A percentile compares a stretch with the other conserved stretches of the same genome.
Conservation (phyloP, 2,329 filamentous ascomycete species). For the Epichloe baconii region DNA sequence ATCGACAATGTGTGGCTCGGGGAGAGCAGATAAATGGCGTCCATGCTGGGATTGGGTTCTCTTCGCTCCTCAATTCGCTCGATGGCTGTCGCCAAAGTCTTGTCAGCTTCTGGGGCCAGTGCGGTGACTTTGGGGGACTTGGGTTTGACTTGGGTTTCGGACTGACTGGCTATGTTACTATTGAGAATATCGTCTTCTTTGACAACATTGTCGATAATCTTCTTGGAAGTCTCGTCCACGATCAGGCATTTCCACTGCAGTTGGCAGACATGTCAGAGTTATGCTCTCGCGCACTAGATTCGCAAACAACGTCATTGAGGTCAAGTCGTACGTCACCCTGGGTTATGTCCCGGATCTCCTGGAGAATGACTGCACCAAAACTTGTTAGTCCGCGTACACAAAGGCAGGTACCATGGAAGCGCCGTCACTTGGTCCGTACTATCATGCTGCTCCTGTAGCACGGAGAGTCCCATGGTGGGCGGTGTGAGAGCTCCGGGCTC, state of each 20-base stretch:
- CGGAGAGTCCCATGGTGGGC: slow-evolving; percentile 66
- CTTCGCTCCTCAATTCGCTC: slow-evolving; percentile 84
- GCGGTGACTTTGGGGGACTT: slow-evolving; percentile 1
- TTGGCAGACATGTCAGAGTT: background rate
- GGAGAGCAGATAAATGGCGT: slow-evolving; percentile 89
- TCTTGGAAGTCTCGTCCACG: slow-evolving; percentile 70
- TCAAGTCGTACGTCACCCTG: slow-evolving; percentile 56
- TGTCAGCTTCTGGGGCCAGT: slow-evolving; percentile 4
- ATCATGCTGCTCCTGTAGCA: slow-evolving; percentile 68
- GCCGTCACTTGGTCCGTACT: slow-evolving; percentile 12
- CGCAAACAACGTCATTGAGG: background rate
- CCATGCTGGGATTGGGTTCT: slow-evolving; percentile 74
- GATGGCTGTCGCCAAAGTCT: slow-evolving; percentile 52
- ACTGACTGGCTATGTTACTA: slow-evolving; percentile 84
- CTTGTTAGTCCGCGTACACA: background rate
- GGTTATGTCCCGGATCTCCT: slow-evolving; percentile 59
- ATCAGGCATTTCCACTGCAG: slow-evolving; percentile 91
- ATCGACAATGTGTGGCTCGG: slow-evolving; percentile 78
- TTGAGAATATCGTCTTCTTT: slow-evolving; percentile 97
- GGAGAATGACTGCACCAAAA: slow-evolving; percentile 19
- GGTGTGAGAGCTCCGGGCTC: slow-evolving; percentile 8
- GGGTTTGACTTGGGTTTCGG: background rate
- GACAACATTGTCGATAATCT: slow-evolving; percentile 78
- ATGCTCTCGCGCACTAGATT: background rate
- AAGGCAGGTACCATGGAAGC: background rate